These are phyloP conservation scores for Juncus effusus DNA, from an alignment of 176 grass and related monocot genomes.

Conservation along the genomic window DNA sequence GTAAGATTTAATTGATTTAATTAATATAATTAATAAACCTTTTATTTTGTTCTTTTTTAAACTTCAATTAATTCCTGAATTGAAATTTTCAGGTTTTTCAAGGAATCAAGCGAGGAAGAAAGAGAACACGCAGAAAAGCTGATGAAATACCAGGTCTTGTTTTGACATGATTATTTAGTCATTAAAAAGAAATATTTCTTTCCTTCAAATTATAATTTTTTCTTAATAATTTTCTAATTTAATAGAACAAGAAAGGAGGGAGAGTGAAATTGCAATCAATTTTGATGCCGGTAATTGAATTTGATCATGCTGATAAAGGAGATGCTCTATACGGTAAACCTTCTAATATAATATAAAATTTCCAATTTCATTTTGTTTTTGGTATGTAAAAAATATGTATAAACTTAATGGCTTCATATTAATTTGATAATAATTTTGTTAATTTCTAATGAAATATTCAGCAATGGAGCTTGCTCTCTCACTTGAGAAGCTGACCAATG, in stretches of 20 bases:
- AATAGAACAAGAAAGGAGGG: slow-evolving; percentile 46
- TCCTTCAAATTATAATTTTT: neutral
- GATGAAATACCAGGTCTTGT: slow-evolving; percentile 39
- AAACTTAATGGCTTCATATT: too few species aligned
- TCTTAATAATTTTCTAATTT: slow-evolving; percentile 15
- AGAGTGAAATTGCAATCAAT: slow-evolving; percentile 48
- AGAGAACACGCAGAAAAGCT: slow-evolving; percentile 43
- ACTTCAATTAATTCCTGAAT: neutral
- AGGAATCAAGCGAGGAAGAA: slow-evolving; percentile 49
- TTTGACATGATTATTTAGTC: neutral
- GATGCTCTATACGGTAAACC: slow-evolving; percentile 42
- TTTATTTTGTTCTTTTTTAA: neutral
- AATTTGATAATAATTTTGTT: too few species aligned
- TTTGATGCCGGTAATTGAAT: slow-evolving; percentile 38
- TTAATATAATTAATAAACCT: neutral
- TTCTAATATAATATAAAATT: neutral
- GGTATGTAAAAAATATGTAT: too few species aligned
- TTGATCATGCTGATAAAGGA: slow-evolving; percentile 43
- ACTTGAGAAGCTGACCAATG: slow-evolving; percentile 48
- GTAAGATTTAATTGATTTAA: slow-evolving; percentile 28
- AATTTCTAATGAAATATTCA: slow-evolving; percentile 1
- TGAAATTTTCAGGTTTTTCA: slow-evolving; percentile 40
- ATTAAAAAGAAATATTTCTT: slow-evolving; percentile 5
- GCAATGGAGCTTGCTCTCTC: slow-evolving; percentile 45
- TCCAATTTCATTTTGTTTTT: too few species aligned